These are phyloP conservation scores for Pseudonectria buxi DNA, from an alignment of 2,329 filamentous ascomycete genomes.

Conservation along the genomic window DNA sequence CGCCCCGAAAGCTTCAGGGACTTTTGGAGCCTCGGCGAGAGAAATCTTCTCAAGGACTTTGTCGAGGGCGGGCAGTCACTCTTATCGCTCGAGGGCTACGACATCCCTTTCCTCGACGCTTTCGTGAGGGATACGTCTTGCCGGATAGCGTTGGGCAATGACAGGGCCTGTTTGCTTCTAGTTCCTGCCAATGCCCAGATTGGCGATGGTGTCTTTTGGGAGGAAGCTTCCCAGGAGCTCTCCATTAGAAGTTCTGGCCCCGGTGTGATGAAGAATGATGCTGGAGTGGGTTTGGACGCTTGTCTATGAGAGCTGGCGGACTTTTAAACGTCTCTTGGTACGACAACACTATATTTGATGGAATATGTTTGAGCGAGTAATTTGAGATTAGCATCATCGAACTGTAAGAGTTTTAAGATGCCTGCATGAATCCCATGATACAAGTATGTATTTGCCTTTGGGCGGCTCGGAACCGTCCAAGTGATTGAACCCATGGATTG, in stretches of 20 bases:
- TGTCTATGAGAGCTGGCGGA: no score
- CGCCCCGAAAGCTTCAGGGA: conserved; percentile 28
- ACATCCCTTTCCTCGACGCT: conserved; percentile 19
- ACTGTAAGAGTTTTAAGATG: no score
- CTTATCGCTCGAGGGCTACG: conserved; percentile 18
- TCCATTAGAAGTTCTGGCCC: conserved; percentile 14
- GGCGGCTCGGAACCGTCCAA: no score
- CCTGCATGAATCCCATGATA: no score
- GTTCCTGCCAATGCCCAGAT: conserved; percentile 21
- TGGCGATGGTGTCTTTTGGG: conserved; percentile 22
- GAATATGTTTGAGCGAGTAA: no score
- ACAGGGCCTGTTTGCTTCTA: conserved; percentile 19
- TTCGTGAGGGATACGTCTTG: conserved; percentile 20
- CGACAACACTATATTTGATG: no score
- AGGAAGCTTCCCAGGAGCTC: conserved; percentile 14
- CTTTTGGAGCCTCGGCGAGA: conserved; percentile 28
- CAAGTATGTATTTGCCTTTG: no score
- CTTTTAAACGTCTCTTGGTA: no score
- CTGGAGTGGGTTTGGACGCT: no score
- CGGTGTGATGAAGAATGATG: conserved; percentile 8
- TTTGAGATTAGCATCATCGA: no score
- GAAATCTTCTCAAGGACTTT: conserved; percentile 28
- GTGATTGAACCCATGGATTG: no score
- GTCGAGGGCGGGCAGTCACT: conserved; percentile 21
- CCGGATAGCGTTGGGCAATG: conserved; percentile 21